Base-by-base conservation (phyloP, 2,329 filamentous ascomycete species). In the Pseudogymnoascus sp. region DNA sequence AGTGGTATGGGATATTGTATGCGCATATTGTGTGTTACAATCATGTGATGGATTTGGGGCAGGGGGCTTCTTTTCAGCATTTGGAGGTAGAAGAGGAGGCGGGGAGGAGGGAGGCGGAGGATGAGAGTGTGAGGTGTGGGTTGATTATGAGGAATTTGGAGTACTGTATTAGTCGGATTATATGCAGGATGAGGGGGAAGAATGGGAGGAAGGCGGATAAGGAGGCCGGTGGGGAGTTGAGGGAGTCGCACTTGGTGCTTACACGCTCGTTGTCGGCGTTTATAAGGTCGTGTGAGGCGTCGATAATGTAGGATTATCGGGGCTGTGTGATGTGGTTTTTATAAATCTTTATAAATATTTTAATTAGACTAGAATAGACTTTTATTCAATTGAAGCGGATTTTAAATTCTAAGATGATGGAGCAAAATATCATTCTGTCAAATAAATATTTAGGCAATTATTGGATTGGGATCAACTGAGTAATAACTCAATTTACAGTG, bases 21-120 rank as follows among this genome's bases (percentile, higher is more conserved):
- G 67, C 70, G 1, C 66, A 73, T 21, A 64, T 73, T 7, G 60
- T 73, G 11, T 67, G 67, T 6, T 68, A 70, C 23, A 67, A 68
- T 6, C 71, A 65, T 56, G 31, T 69, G 2, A 62, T 60, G 16
- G 66, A 67, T 14, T 64, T 66, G 10, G 40, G 23, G 16, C 40
- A 23, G 18, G 40, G 40, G 0, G 11, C 40, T 10, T 23, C 40
- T 11, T 44, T 44, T 23, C 14, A 44, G 40, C 40, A 44, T 44
- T n/a, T 44, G 18, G 40, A 44, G 40, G 18, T 12, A 2, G 14
- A 14, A 3, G 38, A 8, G 38, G 7, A n/a, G 14, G 66, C 4
- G 5, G 12, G 64, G 31, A 64, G 64, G 0, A 64, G 60, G 36
- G 40, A 25, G 7, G 38, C 4, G 8, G 61, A 21, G 21, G 56